These are phyloP conservation scores for Boletus edulis DNA, from an alignment of 768 basidiomycete genomes.

Conservation along the genomic window DNA sequence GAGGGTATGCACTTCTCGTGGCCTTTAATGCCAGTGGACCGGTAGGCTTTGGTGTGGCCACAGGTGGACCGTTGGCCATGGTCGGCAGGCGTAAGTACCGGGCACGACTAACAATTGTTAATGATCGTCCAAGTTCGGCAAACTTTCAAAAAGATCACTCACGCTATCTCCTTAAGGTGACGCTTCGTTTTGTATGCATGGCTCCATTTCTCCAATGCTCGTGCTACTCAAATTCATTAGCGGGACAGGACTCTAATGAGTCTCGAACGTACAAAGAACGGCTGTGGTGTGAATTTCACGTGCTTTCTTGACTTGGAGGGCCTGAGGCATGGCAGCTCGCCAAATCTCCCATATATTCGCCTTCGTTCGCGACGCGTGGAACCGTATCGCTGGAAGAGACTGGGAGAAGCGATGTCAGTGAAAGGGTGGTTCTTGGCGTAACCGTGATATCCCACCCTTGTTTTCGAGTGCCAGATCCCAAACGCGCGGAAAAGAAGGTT, in stretches of 20 bases:
- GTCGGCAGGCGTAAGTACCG: conserved; percentile 76
- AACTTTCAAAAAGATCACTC: conserved; percentile 35
- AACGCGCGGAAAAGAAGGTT: conserved; percentile 68
- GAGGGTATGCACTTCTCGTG: conserved; percentile 31
- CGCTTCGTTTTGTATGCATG: conserved; percentile 66
- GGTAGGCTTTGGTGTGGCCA: conserved; percentile 29
- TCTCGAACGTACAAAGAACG: conserved; percentile 52
- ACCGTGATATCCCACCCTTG: conserved; percentile 47
- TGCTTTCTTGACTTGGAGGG: conserved; percentile 61
- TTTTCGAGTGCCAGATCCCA: conserved; percentile 71
- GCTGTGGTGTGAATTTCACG: conserved; percentile 54
- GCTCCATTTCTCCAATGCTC: conserved; percentile 63
- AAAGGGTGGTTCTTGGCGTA: background rate
- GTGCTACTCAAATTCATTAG: conserved; percentile 35
- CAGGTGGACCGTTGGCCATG: conserved; percentile 39
- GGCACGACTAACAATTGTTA: conserved; percentile 56
- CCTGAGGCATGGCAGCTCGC: conserved; percentile 69
- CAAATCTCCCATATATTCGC: conserved; percentile 61
- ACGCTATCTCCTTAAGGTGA: conserved; percentile 82
- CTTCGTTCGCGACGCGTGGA: conserved; percentile 63
- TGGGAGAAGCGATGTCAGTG: conserved; percentile 29
- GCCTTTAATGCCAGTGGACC: conserved; percentile 24
- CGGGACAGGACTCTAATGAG: background rate
- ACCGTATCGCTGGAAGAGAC: conserved; percentile 79
- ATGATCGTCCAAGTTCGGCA: conserved; percentile 23